These are phyloP conservation scores for Dendrostoma leiphaemia DNA, from an alignment of 2,329 filamentous ascomycete species.

Conservation along the genomic window DNA sequence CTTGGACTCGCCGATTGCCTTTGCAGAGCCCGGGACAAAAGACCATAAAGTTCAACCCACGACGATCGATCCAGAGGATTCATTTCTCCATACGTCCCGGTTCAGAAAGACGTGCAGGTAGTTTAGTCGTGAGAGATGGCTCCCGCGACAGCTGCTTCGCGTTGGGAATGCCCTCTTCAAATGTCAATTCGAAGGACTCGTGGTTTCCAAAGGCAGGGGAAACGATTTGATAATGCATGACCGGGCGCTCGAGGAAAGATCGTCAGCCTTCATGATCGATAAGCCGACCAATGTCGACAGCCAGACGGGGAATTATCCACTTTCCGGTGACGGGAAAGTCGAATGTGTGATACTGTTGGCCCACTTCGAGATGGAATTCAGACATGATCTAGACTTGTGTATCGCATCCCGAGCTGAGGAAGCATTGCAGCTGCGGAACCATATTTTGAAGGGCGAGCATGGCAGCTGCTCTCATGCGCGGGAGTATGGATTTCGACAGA, in stretches of 20 bases:
- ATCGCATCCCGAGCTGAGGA: too few species aligned
- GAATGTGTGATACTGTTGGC: slow-evolving; percentile 40
- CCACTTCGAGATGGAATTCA: slow-evolving; percentile 49
- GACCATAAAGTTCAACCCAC: slow-evolving; percentile 57
- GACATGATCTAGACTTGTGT: slow-evolving; percentile 48
- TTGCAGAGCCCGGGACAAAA: slow-evolving; percentile 37
- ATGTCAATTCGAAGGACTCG: slow-evolving; percentile 48
- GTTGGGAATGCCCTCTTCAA: slow-evolving; percentile 33
- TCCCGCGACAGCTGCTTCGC: slow-evolving; percentile 39
- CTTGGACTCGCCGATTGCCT: slow-evolving; percentile 45
- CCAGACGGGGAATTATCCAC: slow-evolving; percentile 44
- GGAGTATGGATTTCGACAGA: too few species aligned
- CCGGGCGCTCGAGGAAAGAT: slow-evolving; percentile 45
- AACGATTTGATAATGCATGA: slow-evolving; percentile 39
- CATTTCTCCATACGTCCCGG: slow-evolving; percentile 36
- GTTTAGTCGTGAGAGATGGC: slow-evolving; percentile 31
- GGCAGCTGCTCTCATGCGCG: too few species aligned
- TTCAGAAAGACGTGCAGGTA: slow-evolving; percentile 48
- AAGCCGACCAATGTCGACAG: slow-evolving; percentile 50
- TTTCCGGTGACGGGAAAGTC: slow-evolving; percentile 38
- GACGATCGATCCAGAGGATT: too few species aligned
- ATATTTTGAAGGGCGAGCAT: too few species aligned
- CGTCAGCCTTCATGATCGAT: slow-evolving; percentile 44
- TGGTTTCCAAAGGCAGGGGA: slow-evolving; percentile 53
- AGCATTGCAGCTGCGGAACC: too few species aligned